Evolutionary conservation across 345 rosid species (phyloP), one percentile per base, ranked within the genome.

Genomic region (Pistacia vera): DNA sequence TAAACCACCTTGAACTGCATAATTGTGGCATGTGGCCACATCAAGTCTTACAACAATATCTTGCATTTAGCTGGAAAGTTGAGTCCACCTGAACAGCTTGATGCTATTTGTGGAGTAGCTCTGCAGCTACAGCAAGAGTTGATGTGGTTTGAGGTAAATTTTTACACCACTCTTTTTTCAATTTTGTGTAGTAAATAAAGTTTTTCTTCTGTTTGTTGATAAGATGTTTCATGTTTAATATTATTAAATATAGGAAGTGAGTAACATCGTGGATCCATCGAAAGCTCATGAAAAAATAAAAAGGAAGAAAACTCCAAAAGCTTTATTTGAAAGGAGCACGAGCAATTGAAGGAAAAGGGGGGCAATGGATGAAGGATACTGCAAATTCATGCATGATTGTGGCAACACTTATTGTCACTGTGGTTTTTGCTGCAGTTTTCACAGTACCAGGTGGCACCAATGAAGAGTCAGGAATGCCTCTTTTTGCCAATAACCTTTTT

Each of bases 21-120:
- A n/a, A n/a, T n/a, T n/a, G n/a, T n/a, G n/a, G n/a, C n/a, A n/a
- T n/a, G n/a, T n/a, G n/a, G n/a, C n/a, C n/a, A n/a, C n/a, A n/a
- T n/a, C n/a, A n/a, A n/a, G n/a, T n/a, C n/a, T n/a, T n/a, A n/a
- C n/a, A 75, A 78, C 33, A 81, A 77, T 48, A 67, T 77, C 51
- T 71, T 77, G 63, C 84, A 81, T 70, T 49, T 81, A 7, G 79
- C 76, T 7, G 81, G 63, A 49, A 71, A 25, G 49, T 16, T 73
- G 69, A 20, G 76, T 13, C 61, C 81, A 20, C 9, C 22, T 14
- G 46, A 63, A 20, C 75, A 62, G 3, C 76, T 77, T 30, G 38
- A 66, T 33, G 36, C 48, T 48, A 54, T 64, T 30, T 63, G 79
- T 4, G 81, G 81, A 58, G 81, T 73, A 38, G 81, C 81, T 20